Evolutionary conservation across 2,329 filamentous ascomycete species (phyloP).

Genomic region (Coleophoma crateriformis): DNA sequence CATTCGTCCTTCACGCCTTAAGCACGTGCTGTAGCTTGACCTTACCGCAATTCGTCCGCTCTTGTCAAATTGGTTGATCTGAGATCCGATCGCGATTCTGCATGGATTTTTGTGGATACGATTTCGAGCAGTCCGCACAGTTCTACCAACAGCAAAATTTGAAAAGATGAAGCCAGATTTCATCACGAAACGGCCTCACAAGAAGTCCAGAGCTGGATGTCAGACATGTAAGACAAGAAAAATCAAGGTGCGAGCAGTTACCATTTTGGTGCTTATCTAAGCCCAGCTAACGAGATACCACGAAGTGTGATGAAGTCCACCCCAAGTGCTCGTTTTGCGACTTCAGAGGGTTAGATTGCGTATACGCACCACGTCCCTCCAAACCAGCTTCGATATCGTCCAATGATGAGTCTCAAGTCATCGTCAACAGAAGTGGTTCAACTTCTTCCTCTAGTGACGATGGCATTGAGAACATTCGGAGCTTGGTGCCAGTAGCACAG

Average conservation of each 20-base stretch:
- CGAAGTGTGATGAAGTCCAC: conserved; percentile 21
- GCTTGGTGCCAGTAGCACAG: conserved; percentile 6
- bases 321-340: conserved; percentile 22
- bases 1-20: no score
- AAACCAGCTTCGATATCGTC: background rate
- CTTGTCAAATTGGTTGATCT: no score
- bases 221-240: conserved; percentile 22
- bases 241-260: conserved; percentile 18
- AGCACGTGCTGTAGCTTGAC: no score
- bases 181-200: conserved; percentile 23
- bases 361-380: conserved; percentile 9
- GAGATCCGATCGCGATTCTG: no score
- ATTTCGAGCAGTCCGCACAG: no score
- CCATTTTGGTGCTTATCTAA: background rate
- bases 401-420: background rate
- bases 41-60: no score
- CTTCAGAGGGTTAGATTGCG: conserved; percentile 19
- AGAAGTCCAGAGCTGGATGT: conserved; percentile 24
- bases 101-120: no score
- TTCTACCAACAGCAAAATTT: no score
- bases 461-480: background rate
- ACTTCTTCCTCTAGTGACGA: background rate
- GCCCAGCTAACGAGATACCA: background rate
- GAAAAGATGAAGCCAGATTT: conserved; percentile 13
- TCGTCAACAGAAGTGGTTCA: background rate